Conservation (phyloP, 345 rosid genomes). For the Hirschfeldia incana region DNA sequence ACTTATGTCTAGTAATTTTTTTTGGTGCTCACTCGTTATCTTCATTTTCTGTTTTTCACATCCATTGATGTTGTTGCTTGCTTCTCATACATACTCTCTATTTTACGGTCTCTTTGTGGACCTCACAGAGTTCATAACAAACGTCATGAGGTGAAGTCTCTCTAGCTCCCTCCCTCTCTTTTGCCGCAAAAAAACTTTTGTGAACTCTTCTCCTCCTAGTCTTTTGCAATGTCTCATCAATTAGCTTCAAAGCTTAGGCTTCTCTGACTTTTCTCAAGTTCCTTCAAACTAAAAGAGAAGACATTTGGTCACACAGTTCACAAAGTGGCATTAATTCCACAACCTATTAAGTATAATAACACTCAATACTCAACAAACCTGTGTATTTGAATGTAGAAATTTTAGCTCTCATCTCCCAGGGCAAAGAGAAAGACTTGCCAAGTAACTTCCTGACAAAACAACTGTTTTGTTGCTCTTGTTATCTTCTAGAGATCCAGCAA, state of each 20-base stretch:
- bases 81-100: no score
- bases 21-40: no score
- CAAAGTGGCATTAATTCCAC: background rate
- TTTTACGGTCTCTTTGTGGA: no score
- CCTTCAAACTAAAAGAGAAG: background rate
- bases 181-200: no score
- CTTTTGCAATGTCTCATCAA: background rate
- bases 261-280: background rate
- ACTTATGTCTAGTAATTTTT: no score
- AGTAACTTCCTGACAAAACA: slow-evolving; percentile 62
- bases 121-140: no score
- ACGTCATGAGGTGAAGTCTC: background rate
- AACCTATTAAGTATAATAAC: background rate
- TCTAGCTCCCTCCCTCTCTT: background rate
- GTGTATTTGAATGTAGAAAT: slow-evolving; percentile 79
- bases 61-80: no score
- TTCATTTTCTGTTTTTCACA: no score
- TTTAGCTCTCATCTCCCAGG: slow-evolving; percentile 86
- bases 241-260: background rate
- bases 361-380: slow-evolving; percentile 41
- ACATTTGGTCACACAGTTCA: background rate
- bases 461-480: background rate
- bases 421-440: slow-evolving; percentile 85
- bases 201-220: background rate
- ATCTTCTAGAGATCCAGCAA: slow-evolving; percentile 52